Conservation (phyloP, 192 early-diverging fungal genomes). For the Backusella mclennaniae region DNA sequence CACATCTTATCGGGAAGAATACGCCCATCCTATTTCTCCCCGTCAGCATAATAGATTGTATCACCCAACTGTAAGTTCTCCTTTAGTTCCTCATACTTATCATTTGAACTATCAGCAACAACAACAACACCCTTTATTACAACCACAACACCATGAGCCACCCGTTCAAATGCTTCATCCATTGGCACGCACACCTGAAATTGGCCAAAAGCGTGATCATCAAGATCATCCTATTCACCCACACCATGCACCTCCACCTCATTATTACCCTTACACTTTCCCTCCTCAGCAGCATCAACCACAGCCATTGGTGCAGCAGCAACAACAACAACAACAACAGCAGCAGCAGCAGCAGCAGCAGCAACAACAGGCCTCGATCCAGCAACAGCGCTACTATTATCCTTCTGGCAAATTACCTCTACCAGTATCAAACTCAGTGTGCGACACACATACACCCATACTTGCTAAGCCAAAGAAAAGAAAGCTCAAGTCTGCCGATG, state of each 20-base stretch:
- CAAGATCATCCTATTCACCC: not conserved
- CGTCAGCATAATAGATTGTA: slow-evolving; percentile 12
- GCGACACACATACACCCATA: not conserved
- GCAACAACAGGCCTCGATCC: slow-evolving; percentile 1
- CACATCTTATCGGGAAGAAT: not conserved
- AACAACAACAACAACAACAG: not conserved
- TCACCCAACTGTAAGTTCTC: slow-evolving; percentile 12
- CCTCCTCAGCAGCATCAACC: not conserved
- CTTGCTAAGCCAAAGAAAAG: slow-evolving; percentile 19
- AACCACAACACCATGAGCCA: not conserved
- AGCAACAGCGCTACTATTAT: slow-evolving; percentile 13
- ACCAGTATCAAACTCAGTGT: not conserved
- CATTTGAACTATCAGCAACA: not conserved
- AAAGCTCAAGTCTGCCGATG: slow-evolving; percentile 10
- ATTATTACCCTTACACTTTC: slow-evolving; percentile 10
- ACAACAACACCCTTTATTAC: not conserved
- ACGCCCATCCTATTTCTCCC: slow-evolving; percentile 6
- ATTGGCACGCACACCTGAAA: slow-evolving; percentile 6
- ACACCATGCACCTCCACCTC: not conserved
- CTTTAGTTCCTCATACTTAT: not conserved
- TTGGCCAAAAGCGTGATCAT: slow-evolving; percentile 14
- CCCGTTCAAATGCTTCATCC: slow-evolving; percentile 14
- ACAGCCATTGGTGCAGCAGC: not conserved
- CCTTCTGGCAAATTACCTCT: slow-evolving; percentile 22
- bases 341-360: not conserved